Evolutionary conservation across 2,329 filamentous ascomycete genomes (phyloP).

Genomic region (Fusarium sp.): DNA sequence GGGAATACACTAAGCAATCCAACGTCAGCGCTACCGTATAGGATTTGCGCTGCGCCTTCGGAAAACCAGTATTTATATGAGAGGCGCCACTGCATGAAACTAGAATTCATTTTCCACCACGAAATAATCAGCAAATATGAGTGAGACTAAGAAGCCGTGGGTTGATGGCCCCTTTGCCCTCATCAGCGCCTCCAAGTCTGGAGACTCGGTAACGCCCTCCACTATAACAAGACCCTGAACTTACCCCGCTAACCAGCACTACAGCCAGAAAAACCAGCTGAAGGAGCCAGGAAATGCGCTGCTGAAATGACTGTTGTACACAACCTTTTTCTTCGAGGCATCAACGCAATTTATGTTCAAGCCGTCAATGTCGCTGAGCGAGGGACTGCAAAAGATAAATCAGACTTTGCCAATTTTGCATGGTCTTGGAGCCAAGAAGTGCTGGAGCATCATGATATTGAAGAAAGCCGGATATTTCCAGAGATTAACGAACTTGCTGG

Average conservation of each 20-base stretch:
- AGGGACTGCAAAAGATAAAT: constrained; percentile 48
- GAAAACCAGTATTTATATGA: not conserved
- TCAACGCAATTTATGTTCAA: constrained; percentile 55
- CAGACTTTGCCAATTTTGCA: constrained; percentile 50
- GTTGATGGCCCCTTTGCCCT: constrained; percentile 51
- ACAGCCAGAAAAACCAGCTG: constrained; percentile 35
- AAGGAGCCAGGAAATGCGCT: constrained; percentile 39
- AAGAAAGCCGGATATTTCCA: constrained; percentile 55
- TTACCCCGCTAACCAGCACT: not conserved
- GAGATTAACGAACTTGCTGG: constrained; percentile 51
- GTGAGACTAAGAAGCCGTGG: constrained; percentile 42
- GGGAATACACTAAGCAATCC: not conserved
- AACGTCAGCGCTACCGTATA: constrained; percentile 15
- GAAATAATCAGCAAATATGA: constrained; percentile 4
- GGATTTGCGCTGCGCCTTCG: not conserved
- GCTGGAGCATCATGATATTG: constrained; percentile 53
- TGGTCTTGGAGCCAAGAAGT: constrained; percentile 49
- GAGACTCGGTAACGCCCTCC: constrained; percentile 36
- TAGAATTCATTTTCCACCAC: too few species aligned
- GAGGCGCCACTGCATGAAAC: not conserved
- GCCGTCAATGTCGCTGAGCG: constrained; percentile 47
- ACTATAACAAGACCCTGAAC: fast-evolving
- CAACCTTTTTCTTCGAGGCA: constrained; percentile 51
- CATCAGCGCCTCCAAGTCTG: constrained; percentile 42
- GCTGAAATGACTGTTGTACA: constrained; percentile 52